Conservation (phyloP, 176 grass and related monocot species). For the Musa troglodytarum region DNA sequence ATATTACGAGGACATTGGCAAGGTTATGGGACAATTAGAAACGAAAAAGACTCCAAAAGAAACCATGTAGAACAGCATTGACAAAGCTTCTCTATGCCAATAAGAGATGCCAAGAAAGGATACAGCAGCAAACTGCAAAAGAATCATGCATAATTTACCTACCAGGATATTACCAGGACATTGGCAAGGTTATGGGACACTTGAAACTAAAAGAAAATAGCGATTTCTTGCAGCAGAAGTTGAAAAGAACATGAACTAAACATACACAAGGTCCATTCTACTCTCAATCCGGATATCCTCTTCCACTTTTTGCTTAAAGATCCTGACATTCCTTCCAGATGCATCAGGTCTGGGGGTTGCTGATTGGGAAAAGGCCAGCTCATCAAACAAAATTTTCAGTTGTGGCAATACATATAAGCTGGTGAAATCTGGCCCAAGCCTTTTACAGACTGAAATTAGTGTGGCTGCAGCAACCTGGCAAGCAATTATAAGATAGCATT, state of each 20-base stretch:
- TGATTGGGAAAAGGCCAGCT: slow-evolving; percentile 61
- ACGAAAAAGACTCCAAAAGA: slow-evolving; percentile 46
- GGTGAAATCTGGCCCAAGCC: slow-evolving; percentile 63
- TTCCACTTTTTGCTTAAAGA: slow-evolving; percentile 36
- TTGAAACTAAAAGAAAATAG: neutral
- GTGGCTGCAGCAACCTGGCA: slow-evolving; percentile 53
- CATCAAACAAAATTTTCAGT: slow-evolving; percentile 74
- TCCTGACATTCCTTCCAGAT: slow-evolving; percentile 33
- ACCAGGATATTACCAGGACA: neutral
- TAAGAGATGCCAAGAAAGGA: slow-evolving; percentile 76
- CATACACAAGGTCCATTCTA: slow-evolving; percentile 78
- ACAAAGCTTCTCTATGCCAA: slow-evolving; percentile 82
- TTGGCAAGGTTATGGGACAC: neutral
- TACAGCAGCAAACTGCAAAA: slow-evolving; percentile 46
- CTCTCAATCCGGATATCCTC: slow-evolving; percentile 48
- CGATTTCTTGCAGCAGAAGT: neutral
- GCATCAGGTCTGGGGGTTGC: slow-evolving; percentile 31
- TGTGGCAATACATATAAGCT: slow-evolving; percentile 52
- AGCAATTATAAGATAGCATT: slow-evolving; percentile 32
- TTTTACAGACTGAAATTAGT: slow-evolving; percentile 64
- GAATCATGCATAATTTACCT: neutral
- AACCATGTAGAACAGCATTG: slow-evolving; percentile 84
- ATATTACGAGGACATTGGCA: neutral
- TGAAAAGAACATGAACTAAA: slow-evolving; percentile 14
- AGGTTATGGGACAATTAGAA: neutral